Conservation (phyloP, 2,329 filamentous ascomycete genomes). For the Polychaeton citri region DNA sequence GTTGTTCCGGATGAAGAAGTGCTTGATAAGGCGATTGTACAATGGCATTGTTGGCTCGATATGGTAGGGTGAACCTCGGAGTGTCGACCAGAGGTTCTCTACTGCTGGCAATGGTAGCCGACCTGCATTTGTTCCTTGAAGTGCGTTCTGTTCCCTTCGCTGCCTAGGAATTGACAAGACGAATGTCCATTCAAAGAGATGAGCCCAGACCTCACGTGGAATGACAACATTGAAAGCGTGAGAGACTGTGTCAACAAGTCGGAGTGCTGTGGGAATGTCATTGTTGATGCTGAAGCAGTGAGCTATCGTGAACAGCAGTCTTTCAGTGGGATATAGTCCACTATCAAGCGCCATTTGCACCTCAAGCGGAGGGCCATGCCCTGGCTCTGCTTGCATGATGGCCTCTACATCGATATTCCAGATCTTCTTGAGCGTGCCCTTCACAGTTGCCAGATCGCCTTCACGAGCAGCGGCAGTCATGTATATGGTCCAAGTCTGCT, state of each 20-base stretch:
- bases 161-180: slow-evolving; percentile 34
- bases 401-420: slow-evolving; percentile 41
- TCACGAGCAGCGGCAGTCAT: slow-evolving; percentile 41
- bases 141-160: slow-evolving; percentile 18
- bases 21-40: slow-evolving; percentile 28
- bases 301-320: slow-evolving; percentile 52
- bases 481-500: slow-evolving; percentile 40
- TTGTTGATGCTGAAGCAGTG: slow-evolving; percentile 56
- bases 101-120: slow-evolving; percentile 33
- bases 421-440: slow-evolving; percentile 35
- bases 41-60: slow-evolving; percentile 45
- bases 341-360: slow-evolving; percentile 24
- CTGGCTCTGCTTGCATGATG: slow-evolving; percentile 24
- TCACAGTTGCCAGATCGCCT: slow-evolving; percentile 34
- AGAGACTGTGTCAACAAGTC: slow-evolving; percentile 51
- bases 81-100: slow-evolving; percentile 42
- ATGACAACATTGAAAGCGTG: slow-evolving; percentile 46
- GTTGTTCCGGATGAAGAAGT: slow-evolving; percentile 7
- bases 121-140: slow-evolving; percentile 19
- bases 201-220: slow-evolving; percentile 46
- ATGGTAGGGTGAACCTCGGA: slow-evolving; percentile 46
- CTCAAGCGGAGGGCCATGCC: slow-evolving; percentile 21
- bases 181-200: slow-evolving; percentile 55
- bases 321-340: slow-evolving; percentile 43
- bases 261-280: slow-evolving; percentile 44